phyloP scores from a whole-genome alignment of 257 asterid species.

The Mitragyna speciosa region DNA sequence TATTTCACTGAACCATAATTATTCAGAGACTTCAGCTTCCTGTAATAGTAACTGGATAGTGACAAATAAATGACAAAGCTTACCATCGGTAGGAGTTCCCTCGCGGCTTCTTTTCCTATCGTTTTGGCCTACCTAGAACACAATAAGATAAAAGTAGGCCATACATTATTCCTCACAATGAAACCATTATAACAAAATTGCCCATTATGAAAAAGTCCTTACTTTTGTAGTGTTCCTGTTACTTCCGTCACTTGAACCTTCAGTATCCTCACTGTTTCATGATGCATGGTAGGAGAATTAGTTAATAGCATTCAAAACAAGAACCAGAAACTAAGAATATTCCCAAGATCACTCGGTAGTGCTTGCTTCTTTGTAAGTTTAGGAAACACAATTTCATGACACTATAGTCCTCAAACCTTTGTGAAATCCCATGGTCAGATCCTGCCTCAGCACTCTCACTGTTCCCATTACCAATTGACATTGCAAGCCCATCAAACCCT shows the following conservation, averaged over 20 bases:
- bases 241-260: slow-evolving; percentile 86
- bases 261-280: slow-evolving; percentile 64
- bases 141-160: slow-evolving; percentile 8
- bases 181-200: neutral
- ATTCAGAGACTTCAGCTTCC: neutral
- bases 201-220: slow-evolving; percentile 20
- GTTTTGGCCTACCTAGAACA: slow-evolving; percentile 50
- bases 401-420: slow-evolving; percentile 57
- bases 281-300: slow-evolving; percentile 19
- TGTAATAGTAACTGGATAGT: neutral
- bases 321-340: neutral
- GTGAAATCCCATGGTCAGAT: slow-evolving; percentile 52
- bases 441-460: slow-evolving; percentile 56
- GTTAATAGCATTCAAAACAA: slow-evolving; percentile 10
- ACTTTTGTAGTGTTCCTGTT: slow-evolving; percentile 63
- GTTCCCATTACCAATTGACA: slow-evolving; percentile 76
- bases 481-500: slow-evolving; percentile 80
- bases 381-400: neutral
- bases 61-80: slow-evolving; percentile 15
- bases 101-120: slow-evolving; percentile 68
- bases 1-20: neutral
- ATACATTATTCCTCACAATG: neutral
- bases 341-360: neutral
- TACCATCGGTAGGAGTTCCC: slow-evolving; percentile 64
- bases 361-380: neutral